Evolutionary conservation across 2,329 filamentous ascomycete genomes (phyloP), one percentile per base, ranked within the genome.

Genomic region (Fusarium nematophilum): DNA sequence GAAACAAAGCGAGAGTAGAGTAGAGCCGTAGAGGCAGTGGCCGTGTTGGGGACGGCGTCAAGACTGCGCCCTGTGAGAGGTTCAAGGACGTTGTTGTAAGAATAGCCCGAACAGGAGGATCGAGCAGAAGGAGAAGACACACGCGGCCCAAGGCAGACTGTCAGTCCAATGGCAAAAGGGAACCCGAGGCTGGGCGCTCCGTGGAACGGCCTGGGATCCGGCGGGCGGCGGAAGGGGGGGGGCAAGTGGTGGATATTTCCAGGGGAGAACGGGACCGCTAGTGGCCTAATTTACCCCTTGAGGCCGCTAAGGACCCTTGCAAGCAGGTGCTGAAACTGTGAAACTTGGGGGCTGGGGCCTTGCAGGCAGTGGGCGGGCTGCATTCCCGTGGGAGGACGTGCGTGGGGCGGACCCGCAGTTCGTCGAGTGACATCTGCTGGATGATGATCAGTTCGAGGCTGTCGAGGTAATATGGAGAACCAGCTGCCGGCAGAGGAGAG

Each of bases 281-380:
- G 49, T 59, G 63, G 53, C 37, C 50, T 53, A 47, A 56, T 64
- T 64, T 64, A 60, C 60, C 60, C 60, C 60, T 64, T 50, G 53
- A 34, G 42, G 56, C n/a, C 48, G 53, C 47, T 47, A 59, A 58
- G 37, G 42, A 47, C 38, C 44, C 44, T 29, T 54, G 51, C n/a
- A 36, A 31, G 37, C 38, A 29, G 36, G 34, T 47, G 53, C 63
- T 68, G 65, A 68, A 68, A 67, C 65, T 43, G 57, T 62, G 59
- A 68, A 54, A 66, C 64, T 48, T 39, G 29, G 42, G 34, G 27
- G n/a, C n/a, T n/a, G n/a, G n/a, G 34, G 18, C 36, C 43, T 11
- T 58, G 53, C 42, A 61, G 39, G n/a, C n/a, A n/a, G n/a, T n/a
- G n/a, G 6, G 21, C 47, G 31, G 14, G 34, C 31, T 51, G n/a